A percentile compares a stretch with the other conserved stretches of the same genome.
These are phyloP conservation scores for Vanderwaltozyma yarrowii DNA, from an alignment of 805 yeast genomes.

Conservation along the genomic window DNA sequence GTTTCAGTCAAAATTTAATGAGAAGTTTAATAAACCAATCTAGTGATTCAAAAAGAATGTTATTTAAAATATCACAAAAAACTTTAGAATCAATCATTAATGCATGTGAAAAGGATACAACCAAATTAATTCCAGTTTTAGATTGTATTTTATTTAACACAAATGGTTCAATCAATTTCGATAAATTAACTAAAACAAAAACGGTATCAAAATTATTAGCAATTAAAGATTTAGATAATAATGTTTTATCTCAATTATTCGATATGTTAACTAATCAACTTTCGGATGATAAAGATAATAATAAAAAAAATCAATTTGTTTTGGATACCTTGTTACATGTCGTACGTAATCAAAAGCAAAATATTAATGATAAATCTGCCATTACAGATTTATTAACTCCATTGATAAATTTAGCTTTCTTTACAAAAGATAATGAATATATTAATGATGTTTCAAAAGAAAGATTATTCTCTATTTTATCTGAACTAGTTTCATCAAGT, in stretches of 20 bases:
- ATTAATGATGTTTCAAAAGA: slow-evolving; percentile 37
- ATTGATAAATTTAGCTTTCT: slow-evolving; percentile 26
- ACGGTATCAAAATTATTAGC: slow-evolving; percentile 40
- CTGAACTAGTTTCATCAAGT: slow-evolving; percentile 40
- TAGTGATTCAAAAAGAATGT: slow-evolving; percentile 50
- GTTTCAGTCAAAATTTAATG: slow-evolving; percentile 57
- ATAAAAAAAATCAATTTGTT: slow-evolving; percentile 36
- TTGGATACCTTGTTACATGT: slow-evolving; percentile 48
- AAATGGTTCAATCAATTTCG: slow-evolving; percentile 61
- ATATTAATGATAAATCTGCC: slow-evolving; percentile 20
- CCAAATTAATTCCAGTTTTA: slow-evolving; percentile 26
- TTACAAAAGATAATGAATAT: slow-evolving; percentile 13
- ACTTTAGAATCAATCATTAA: slow-evolving; percentile 37
- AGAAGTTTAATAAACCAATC: slow-evolving; percentile 71
- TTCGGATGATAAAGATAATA: slow-evolving; percentile 3
- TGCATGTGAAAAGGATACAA: slow-evolving; percentile 30
- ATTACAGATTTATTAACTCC: slow-evolving; percentile 24
- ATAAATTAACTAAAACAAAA: slow-evolving; percentile 63
- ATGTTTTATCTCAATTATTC: slow-evolving; percentile 20
- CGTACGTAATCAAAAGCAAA: slow-evolving; percentile 35
- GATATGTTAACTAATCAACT: slow-evolving; percentile 6
- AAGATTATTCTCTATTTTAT: slow-evolving; percentile 56
- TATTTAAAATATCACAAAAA: slow-evolving; percentile 56
- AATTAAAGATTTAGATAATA: slow-evolving; percentile 6
- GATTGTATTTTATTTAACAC: slow-evolving; percentile 32